Base-by-base conservation (phyloP, 2,329 filamentous ascomycete species). In the Pyrenochaeta sp. region DNA sequence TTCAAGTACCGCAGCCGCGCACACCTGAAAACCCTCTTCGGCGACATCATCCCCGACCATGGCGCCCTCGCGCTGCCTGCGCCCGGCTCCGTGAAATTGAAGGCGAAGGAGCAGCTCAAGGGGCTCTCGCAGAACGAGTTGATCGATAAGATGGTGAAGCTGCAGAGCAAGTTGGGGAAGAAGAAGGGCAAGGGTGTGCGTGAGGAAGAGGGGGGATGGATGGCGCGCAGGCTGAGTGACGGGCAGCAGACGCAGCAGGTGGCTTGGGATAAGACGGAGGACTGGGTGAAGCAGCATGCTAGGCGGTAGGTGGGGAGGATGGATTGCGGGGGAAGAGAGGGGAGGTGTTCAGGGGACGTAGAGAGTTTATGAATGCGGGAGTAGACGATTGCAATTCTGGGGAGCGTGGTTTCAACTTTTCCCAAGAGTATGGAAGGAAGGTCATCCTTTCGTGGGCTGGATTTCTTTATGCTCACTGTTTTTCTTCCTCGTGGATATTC, bases 1-100 rank as follows among this genome's bases (percentile, higher is more conserved):
- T 79, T 78, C 68, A 74, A 74, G 39, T 78, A 77, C 44, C 68
- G 75, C 3, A 70, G 63, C 13, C 44, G 43, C 32, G 37, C 34
- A 2, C 43, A 61, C 11, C 52, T 78, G 21, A 60, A 68, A 48
- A 51, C 61, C 28, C 66, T 76, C 21, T 55, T 74, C 32, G 53
- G 50, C 21, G 27, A 23, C 4, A 27, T 20, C 1, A 20, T 49
- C 8, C 28, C 28, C 7, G 22, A 35, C 17, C 29, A 15, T 5
- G 27, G 21, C 21, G 13, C 26, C 13, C 23, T 20, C 24, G 35
- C 35, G n/a, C 13, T n/a, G 14, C 18, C 14, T 14, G 30, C 15
- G 19, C 40, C 27, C 13, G 19, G 8, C 3, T 28, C 20, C 11
- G n/a, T 18, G 11, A 18, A 10, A 3, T 21, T 23, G 1, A 35